Evolutionary conservation across 2,329 filamentous ascomycete genomes (phyloP).

Genomic region (Monosporascus sp.): DNA sequence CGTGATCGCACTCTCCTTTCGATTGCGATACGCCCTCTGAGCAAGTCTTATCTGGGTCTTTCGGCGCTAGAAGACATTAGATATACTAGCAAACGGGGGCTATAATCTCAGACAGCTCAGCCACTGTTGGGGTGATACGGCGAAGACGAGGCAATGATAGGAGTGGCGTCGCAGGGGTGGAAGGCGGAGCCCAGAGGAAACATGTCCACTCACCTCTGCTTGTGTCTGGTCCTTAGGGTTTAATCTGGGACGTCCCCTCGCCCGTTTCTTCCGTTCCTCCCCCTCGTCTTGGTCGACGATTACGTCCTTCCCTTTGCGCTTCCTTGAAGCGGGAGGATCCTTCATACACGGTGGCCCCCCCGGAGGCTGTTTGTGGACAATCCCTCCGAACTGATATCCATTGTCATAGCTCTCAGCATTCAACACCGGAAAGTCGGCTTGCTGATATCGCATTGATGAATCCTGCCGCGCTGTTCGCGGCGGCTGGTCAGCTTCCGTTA

Average conservation of each 20-base stretch:
- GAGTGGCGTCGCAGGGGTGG: neutral
- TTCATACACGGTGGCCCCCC: constrained; percentile 13
- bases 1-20: constrained; percentile 77
- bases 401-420: constrained; percentile 41
- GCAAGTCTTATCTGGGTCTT: constrained; percentile 83
- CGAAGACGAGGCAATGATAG: neutral
- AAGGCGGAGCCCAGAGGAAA: constrained; percentile 5
- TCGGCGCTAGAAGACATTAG: constrained; percentile 52
- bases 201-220: constrained; percentile 59
- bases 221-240: constrained; percentile 74
- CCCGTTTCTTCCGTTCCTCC: constrained; percentile 49
- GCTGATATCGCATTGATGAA: constrained; percentile 23
- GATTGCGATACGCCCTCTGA: constrained; percentile 76
- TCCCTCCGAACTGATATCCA: constrained; percentile 17
- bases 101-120: neutral
- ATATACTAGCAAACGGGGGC: constrained; percentile 3
- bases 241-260: constrained; percentile 68
- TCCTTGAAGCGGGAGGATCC: constrained; percentile 18
- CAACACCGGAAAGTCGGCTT: constrained; percentile 36
- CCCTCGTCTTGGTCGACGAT: constrained; percentile 31
- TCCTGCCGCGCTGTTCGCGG: constrained; percentile 3
- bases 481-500: neutral
- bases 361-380: constrained; percentile 10
- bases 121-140: neutral
- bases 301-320: constrained; percentile 26